Percentiles rank a stretch among this genome's conserved stretches.
Conservation (phyloP, 257 asterid genomes). For the Solanum neorickii region DNA sequence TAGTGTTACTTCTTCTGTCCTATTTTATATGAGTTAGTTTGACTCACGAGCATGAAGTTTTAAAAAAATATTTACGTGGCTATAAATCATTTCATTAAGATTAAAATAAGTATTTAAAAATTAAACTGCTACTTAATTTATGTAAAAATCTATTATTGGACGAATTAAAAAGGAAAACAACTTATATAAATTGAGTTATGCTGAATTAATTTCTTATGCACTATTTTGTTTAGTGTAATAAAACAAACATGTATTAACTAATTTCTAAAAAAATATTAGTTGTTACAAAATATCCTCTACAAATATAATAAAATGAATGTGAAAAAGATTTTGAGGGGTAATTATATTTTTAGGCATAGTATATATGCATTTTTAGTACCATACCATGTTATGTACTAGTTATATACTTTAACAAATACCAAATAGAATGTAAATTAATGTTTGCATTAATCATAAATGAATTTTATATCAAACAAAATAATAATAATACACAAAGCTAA, state of each 20-base stretch:
- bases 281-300: no score
- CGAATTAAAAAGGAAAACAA: no score
- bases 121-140: neutral
- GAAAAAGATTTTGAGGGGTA: neutral
- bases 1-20: fast-evolving
- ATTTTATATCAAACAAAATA: neutral
- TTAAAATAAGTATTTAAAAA: no score
- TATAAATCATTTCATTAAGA: no score
- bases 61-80: neutral
- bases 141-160: fast-evolving
- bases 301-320: no score
- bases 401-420: no score
- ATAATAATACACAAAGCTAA: no score
- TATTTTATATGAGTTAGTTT: no score
- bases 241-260: neutral
- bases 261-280: no score
- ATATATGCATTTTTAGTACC: neutral
- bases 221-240: neutral
- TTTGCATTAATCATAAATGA: no score
- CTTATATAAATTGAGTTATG: neutral
- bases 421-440: no score
- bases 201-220: neutral
- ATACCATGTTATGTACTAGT: neutral
- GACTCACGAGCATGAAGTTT: neutral
- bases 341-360: no score